These are phyloP conservation scores for Boletellus emodensis DNA, from an alignment of 768 basidiomycete genomes.

Conservation along the genomic window DNA sequence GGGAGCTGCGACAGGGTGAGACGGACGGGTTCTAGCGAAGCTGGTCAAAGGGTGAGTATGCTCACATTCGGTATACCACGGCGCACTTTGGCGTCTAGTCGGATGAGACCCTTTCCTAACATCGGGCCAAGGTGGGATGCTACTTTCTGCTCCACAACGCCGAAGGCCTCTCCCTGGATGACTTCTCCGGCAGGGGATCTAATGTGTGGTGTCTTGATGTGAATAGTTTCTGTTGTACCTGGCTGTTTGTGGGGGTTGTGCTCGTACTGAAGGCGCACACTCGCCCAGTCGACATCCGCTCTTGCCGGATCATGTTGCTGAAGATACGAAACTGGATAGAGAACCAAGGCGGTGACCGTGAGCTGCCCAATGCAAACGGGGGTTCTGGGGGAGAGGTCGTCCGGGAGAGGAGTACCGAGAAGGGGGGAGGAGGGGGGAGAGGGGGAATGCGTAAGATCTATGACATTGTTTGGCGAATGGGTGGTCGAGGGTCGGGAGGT, in stretches of 20 bases:
- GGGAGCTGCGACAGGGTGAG: slow-evolving; percentile 51
- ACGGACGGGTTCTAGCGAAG: slow-evolving; percentile 15
- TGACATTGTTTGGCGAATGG: slow-evolving; percentile 48
- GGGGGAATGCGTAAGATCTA: slow-evolving; percentile 73
- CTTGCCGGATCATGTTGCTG: slow-evolving; percentile 38
- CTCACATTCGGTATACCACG: slow-evolving; percentile 62
- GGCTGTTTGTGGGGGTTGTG: slow-evolving; percentile 50
- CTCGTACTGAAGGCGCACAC: slow-evolving; percentile 70
- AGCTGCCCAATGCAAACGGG: slow-evolving; percentile 88
- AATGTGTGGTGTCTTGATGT: slow-evolving; percentile 63
- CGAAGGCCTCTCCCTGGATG: slow-evolving; percentile 64
- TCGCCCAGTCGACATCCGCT: slow-evolving; percentile 58
- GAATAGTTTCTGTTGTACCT: slow-evolving; percentile 64
- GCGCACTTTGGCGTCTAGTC: slow-evolving; percentile 72
- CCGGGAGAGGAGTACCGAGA: slow-evolving; percentile 37
- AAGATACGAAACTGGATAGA: slow-evolving; percentile 78
- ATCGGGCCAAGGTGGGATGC: slow-evolving; percentile 77
- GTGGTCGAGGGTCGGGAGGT: slow-evolving; percentile 20
- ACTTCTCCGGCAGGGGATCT: slow-evolving; percentile 52
- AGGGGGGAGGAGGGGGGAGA: slow-evolving; percentile 42
- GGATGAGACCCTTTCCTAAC: slow-evolving; percentile 79
- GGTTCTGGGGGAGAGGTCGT: slow-evolving; percentile 70
- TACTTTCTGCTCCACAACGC: slow-evolving; percentile 82
- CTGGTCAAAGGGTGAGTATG: slow-evolving; percentile 18
- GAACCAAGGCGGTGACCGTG: slow-evolving; percentile 74